Base-by-base conservation (phyloP, 768 basidiomycete genomes). In the Russula lepida region DNA sequence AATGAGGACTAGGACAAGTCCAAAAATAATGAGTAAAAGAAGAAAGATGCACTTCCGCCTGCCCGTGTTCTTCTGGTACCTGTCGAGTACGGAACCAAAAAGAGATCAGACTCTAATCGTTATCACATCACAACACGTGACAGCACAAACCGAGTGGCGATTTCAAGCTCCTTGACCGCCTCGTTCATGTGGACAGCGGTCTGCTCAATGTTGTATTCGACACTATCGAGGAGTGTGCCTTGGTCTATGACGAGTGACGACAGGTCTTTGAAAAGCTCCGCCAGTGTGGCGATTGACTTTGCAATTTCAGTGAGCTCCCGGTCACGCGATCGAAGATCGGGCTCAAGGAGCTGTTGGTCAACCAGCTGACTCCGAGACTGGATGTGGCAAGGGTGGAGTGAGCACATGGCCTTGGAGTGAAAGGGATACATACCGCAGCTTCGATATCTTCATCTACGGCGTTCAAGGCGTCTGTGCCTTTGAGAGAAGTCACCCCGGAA, bases 191-290 rank as follows among this genome's bases (percentile, higher is more conserved):
- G 84, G 33, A 82, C 81, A 19, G 88, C 88, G 5, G 95, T 91
- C 72, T 90, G 87, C 72, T 98, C 93, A 55, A 99, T 89, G 71
- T 99, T 99, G 75, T 92, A 99, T 74, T 99, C 97, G 58, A 98
- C 82, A 39, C 92, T 93, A 74, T 98, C 97, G 58, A 98, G 80
- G 33, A 99, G 81, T 30, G 95, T 98, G 30, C 97, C 97, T 70
- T 99, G 97, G 74, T 98, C 97, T 64, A 98, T 98, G 61, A 99
- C 92, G 58, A 99, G 83, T 37, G 81, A 81, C 15, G 89, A 89
- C 49, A 99, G 79, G 71, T 99, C 97, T 69, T 95, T 93, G 81
- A 99, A 99, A 54, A 99, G 81, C 69, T 95, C 95, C 1, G 95
- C 95, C 30, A 99, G 80, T 47, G 84, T 83, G 44, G 89, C 83